Evolutionary conservation across 305 asterid species (phyloP).

Genomic region (Solanum aculeatissimum): DNA sequence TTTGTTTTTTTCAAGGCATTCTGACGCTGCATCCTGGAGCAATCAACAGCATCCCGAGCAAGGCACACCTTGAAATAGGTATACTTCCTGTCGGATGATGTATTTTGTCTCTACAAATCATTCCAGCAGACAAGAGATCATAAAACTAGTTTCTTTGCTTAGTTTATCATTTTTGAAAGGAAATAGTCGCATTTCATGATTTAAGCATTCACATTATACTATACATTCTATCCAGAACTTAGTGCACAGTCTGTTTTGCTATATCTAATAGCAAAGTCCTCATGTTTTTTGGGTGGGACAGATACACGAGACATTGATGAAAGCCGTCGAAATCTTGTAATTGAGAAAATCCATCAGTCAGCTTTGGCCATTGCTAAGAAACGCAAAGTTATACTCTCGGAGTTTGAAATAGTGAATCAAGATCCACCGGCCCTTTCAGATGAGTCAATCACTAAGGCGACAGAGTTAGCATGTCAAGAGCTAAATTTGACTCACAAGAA

Average conservation of each 20-base stretch:
- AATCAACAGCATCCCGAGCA: constrained; percentile 96
- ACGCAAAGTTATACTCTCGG: constrained; percentile 57
- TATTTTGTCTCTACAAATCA: background rate
- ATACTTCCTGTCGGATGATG: background rate
- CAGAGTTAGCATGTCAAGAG: constrained; percentile 64
- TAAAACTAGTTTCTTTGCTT: background rate
- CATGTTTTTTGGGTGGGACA: constrained; percentile 8
- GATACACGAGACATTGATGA: constrained; percentile 93
- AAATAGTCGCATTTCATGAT: background rate
- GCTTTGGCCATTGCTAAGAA: constrained; percentile 44
- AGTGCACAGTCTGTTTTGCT: background rate
- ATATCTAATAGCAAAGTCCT: background rate
- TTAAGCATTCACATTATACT: background rate
- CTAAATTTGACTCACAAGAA: constrained; percentile 65
- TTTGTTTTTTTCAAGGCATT: constrained; percentile 35
- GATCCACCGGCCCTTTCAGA: constrained; percentile 90
- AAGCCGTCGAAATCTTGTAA: constrained; percentile 53
- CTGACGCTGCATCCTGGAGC: constrained; percentile 97
- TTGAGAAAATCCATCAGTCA: constrained; percentile 55
- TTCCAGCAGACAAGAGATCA: background rate
- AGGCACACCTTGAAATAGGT: constrained; percentile 89
- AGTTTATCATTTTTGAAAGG: background rate
- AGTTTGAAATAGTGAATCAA: constrained; percentile 73
- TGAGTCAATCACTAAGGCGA: constrained; percentile 47
- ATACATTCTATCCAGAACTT: background rate